Percentiles rank a stretch among this genome's conserved stretches.
Conservation (phyloP, 2,329 filamentous ascomycete genomes). For the Colletotrichum plurivorum region DNA sequence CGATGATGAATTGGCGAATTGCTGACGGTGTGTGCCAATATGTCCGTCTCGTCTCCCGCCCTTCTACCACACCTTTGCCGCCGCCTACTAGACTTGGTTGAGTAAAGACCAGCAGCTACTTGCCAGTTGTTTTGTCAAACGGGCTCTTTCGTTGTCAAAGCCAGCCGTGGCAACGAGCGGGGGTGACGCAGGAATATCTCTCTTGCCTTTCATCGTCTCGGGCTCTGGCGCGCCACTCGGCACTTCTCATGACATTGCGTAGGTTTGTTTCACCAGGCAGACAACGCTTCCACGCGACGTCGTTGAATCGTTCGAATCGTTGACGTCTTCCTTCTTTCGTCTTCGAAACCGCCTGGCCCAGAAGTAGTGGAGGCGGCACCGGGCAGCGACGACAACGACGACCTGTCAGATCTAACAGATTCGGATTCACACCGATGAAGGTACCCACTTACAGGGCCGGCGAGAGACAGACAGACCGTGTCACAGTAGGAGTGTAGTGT, state of each 20-base stretch:
- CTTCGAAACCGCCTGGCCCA: background rate
- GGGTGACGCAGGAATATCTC: conserved; percentile 2
- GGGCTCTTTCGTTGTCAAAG: conserved; percentile 22
- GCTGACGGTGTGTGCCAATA: conserved; percentile 29
- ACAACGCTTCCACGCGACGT: background rate
- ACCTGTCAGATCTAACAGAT: background rate
- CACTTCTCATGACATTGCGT: conserved; percentile 22
- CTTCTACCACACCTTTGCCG: conserved; percentile 7
- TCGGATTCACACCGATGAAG: conserved; percentile 4
- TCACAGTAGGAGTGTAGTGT: background rate
- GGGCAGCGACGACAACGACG: conserved; percentile 9
- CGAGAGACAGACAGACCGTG: background rate
- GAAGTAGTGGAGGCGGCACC: background rate
- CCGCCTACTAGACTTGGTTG: conserved; percentile 26
- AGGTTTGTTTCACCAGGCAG: conserved; percentile 1
- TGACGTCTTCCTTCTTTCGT: conserved; percentile 3
- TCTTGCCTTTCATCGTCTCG: background rate
- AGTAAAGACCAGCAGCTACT: conserved; percentile 18
- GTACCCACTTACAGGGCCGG: conserved; percentile 1
- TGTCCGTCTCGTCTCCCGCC: conserved; percentile 18
- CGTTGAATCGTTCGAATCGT: background rate
- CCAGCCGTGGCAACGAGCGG: conserved; percentile 19
- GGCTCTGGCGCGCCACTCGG: conserved; percentile 22
- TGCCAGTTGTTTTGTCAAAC: conserved; percentile 20
- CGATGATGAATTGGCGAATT: conserved; percentile 36